A percentile compares a stretch with the other conserved stretches of the same genome.
phyloP scores from a whole-genome alignment of 768 basidiomycete genomes.

The Russula olivacea region DNA sequence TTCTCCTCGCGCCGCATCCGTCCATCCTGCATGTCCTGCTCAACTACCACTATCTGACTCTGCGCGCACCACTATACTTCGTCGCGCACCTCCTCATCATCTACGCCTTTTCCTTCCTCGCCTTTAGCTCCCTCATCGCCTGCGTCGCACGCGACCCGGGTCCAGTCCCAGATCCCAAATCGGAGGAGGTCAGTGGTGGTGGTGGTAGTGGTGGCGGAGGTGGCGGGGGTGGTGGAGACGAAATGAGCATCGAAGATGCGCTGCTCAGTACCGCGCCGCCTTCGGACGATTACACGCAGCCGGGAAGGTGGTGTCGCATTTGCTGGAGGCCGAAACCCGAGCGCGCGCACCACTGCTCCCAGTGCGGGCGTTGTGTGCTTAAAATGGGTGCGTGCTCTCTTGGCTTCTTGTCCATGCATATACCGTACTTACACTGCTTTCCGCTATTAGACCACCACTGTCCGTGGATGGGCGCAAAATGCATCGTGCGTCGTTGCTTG shows the following conservation, averaged over 20 bases:
- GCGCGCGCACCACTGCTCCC: conserved; percentile 69
- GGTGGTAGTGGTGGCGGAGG: conserved; percentile 24
- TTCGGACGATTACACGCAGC: conserved; percentile 42
- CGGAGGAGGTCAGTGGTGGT: conserved; percentile 8
- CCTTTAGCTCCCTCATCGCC: conserved; percentile 66
- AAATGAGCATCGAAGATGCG: conserved; percentile 52
- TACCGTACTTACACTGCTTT: not conserved
- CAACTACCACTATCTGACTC: conserved; percentile 56
- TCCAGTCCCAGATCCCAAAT: conserved; percentile 35
- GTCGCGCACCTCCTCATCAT: conserved; percentile 49
- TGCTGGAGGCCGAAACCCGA: conserved; percentile 81
- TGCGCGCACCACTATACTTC: conserved; percentile 44
- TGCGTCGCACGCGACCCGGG: conserved; percentile 74
- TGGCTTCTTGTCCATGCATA: not conserved
- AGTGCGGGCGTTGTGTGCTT: conserved; percentile 72
- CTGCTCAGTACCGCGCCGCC: conserved; percentile 41
- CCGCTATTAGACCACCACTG: conserved; percentile 74
- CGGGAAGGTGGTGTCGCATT: conserved; percentile 68
- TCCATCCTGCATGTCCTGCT: conserved; percentile 63
- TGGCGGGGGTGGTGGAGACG: conserved; percentile 31
- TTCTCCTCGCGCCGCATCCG: conserved; percentile 69
- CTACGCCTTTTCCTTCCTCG: conserved; percentile 62
- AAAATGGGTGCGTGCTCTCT: conserved; percentile 63
- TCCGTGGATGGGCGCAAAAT: conserved; percentile 73
- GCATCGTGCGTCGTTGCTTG: conserved; percentile 50